Base-by-base conservation (phyloP, 805 yeast genomes). In the Blastobotrys chiropterorum region DNA sequence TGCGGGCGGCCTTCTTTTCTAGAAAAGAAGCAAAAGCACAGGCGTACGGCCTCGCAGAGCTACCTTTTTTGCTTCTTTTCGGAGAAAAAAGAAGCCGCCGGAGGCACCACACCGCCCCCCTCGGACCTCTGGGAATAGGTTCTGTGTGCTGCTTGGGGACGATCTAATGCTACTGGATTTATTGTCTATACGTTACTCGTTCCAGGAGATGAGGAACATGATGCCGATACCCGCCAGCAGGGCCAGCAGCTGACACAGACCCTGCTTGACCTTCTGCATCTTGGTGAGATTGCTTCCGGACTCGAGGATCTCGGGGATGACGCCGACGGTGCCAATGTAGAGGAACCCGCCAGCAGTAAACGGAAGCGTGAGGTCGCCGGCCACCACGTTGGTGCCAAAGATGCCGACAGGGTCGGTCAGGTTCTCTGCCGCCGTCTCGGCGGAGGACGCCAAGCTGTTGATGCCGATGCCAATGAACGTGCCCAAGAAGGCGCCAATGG, bases 281-380 rank as follows among this genome's bases (percentile, higher is more conserved):
- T 74, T 72, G 11, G 74, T 59, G 15, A 68, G 43, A 43, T 51
- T 48, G 5, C 50, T 65, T 4, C 65, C 66, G 2, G 76, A 57
- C 59, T 78, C 82, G 44, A 85, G 66, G 19, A 85, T 65, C 60
- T 85, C 89, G 1, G 94, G 92, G 39, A 85, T 78, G n/a, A 85
- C 85, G 44, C 86, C 85, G 19, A 83, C 83, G 0, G 85, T 76
- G 5, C 86, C 87, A 55, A 85, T 82, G 62, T 85, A 85, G 20
- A 85, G 64, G 61, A 85, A 82, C 4, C 87, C 86, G 55, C 92
- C 94, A 1, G 90, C 86, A 0, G 90, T 83, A 62, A 85, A 77
- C 14, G 92, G 90, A 45, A 84, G 67, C 13, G 84, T 75, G 50
- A 78, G 63, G 54, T 81, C 86, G 11, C 75, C 73, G 22, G 73